Base-by-base conservation (phyloP, 768 basidiomycete species). In the Boletus rubroflammeus region DNA sequence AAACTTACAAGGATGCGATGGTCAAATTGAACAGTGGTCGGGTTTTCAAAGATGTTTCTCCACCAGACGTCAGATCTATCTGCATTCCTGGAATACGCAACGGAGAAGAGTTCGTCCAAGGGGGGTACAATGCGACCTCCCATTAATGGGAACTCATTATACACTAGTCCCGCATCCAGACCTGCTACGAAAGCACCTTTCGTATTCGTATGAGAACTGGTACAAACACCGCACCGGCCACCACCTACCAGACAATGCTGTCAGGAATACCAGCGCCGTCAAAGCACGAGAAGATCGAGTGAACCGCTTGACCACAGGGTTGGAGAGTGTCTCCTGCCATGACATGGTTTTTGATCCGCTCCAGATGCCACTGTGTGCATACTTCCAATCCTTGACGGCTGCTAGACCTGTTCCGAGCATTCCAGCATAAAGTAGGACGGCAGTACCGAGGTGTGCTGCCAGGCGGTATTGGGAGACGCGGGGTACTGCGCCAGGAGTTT, bases 61-160 rank as follows among this genome's bases (percentile, higher is more conserved):
- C 93, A 96, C 88, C 89, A 95, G n/a, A 82, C 66, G 65, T 97
- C 93, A 1, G 82, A 83, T 57, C 81, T 76, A 67, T 90, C 87
- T 0, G 73, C 62, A 29, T 70, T 80, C 68, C 85, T 83, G 7
- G 93, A 82, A 68, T 97, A 98, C 7, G 77, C 75, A 1, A 79
- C 66, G 26, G 90, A 84, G 67, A 95, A 83, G 25, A 99, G 80
- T 69, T 98, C 97, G 35, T 86, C 81, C 7, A 75, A 56, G 0
- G 94, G 93, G 3, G 97, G 97, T 4, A 82, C 80, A 15, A 98
- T 70, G 15, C 84, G 80, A 7, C 89, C 94, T 35, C 93, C 96
- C 96, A 99, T 99, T 5, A 88, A 73, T 0, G 97, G 97, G 75
- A 97, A 99, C 66, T 98, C 96, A 67, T 99, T 99, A 74, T 98